These are phyloP conservation scores for Sophora flavescens DNA, from an alignment of 306 rosid genomes.

Conservation along the genomic window DNA sequence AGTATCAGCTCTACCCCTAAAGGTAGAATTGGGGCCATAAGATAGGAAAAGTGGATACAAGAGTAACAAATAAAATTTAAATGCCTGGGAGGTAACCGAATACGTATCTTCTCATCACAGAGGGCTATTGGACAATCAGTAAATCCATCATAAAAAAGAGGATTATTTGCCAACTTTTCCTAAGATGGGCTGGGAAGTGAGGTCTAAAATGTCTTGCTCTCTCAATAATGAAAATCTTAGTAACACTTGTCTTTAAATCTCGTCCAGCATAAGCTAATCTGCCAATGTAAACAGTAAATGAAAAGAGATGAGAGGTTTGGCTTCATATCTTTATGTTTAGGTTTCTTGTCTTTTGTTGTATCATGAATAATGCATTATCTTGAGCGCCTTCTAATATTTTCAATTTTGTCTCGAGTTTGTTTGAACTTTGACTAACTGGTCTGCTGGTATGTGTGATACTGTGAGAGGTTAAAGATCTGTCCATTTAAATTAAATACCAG, in stretches of 20 bases:
- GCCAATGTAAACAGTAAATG: constrained; percentile 12
- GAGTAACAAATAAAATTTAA: constrained; percentile 9
- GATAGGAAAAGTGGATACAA: constrained; percentile 27
- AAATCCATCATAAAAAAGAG: constrained; percentile 1
- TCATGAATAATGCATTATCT: neutral
- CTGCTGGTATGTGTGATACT: neutral
- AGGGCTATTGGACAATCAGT: constrained; percentile 23
- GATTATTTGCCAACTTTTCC: constrained; percentile 24
- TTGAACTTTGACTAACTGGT: constrained; percentile 27
- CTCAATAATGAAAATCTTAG: constrained; percentile 1
- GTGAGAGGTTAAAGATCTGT: neutral
- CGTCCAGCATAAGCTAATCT: constrained; percentile 13
- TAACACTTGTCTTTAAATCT: neutral
- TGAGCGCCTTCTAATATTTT: constrained; percentile 10
- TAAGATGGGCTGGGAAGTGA: constrained; percentile 4
- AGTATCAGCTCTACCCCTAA: constrained; percentile 27
- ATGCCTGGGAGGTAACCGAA: constrained; percentile 16
- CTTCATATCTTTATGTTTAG: constrained; percentile 18
- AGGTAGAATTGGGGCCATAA: constrained; percentile 18
- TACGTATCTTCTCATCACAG: constrained; percentile 24
- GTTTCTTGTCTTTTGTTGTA: constrained; percentile 13
- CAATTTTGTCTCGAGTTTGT: neutral
- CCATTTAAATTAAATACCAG: neutral
- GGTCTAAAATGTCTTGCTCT: constrained; percentile 31
- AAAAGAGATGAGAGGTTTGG: constrained; percentile 34